Percentiles rank a stretch among this genome's conserved stretches.
These are phyloP conservation scores for Colletotrichum somersetense DNA, from an alignment of 2,329 filamentous ascomycete genomes.

Conservation along the genomic window DNA sequence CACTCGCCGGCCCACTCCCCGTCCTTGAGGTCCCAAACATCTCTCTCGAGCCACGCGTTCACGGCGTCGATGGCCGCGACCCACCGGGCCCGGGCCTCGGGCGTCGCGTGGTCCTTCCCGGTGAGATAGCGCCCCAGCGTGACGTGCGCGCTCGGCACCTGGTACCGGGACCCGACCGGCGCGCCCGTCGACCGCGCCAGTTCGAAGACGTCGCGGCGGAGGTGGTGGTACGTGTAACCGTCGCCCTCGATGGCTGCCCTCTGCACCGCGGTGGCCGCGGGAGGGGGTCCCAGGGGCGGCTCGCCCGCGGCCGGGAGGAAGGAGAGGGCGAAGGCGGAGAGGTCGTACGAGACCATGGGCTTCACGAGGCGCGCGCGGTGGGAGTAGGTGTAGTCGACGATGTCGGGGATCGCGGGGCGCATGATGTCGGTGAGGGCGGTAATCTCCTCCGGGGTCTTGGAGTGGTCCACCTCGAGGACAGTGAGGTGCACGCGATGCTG, in stretches of 20 bases:
- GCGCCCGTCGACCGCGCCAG: constrained; percentile 72
- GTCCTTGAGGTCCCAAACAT: constrained; percentile 74
- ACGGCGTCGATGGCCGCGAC: constrained; percentile 79
- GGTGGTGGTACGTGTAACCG: constrained; percentile 88
- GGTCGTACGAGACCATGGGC: constrained; percentile 86
- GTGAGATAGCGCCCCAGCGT: constrained; percentile 86
- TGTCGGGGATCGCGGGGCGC: constrained; percentile 65
- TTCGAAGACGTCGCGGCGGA: constrained; percentile 82
- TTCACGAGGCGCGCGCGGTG: constrained; percentile 83
- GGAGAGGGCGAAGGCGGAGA: constrained; percentile 86
- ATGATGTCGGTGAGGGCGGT: constrained; percentile 70
- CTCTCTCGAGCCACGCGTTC: constrained; percentile 78
- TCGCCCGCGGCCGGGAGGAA: constrained; percentile 85
- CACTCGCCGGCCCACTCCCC: constrained; percentile 74
- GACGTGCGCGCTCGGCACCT: constrained; percentile 90
- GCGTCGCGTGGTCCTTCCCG: constrained; percentile 71
- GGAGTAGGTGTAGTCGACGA: constrained; percentile 74
- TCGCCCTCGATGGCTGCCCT: constrained; percentile 65
- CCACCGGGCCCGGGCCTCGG: constrained; percentile 72
- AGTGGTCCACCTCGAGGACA: constrained; percentile 86
- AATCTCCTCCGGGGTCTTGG: constrained; percentile 78
- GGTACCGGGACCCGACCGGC: constrained; percentile 82
- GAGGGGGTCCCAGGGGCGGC: constrained; percentile 54
- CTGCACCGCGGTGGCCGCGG: constrained; percentile 53
- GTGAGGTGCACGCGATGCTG: constrained; percentile 85